Percentiles rank a stretch among this genome's conserved stretches.
Conservation (phyloP, 2,329 filamentous ascomycete species). For the Lasiodiplodia sp. region DNA sequence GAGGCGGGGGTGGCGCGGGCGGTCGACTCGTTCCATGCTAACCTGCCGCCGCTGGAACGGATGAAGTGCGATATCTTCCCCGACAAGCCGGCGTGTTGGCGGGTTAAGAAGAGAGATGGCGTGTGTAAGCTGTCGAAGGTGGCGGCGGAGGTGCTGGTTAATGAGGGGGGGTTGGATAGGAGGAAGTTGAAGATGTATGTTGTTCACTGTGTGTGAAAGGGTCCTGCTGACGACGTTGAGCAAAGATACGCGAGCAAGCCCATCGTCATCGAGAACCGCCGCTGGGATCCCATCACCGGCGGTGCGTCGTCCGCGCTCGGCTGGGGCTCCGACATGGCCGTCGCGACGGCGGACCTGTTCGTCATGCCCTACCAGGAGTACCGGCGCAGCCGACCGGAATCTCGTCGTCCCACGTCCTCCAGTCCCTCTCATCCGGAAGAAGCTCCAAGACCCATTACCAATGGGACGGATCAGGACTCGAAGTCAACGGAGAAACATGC, state of each 20-base stretch:
- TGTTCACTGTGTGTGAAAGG: too few relatives aligned
- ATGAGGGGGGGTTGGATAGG: slow-evolving; percentile 68
- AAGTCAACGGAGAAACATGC: too few relatives aligned
- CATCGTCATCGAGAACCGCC: slow-evolving; percentile 38
- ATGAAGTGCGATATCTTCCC: slow-evolving; percentile 74
- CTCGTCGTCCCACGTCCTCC: neutral
- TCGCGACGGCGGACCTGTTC: slow-evolving; percentile 65
- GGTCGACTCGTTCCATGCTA: slow-evolving; percentile 55
- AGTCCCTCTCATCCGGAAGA: neutral
- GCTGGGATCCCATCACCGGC: slow-evolving; percentile 72
- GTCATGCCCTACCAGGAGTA: slow-evolving; percentile 14
- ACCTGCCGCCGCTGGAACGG: slow-evolving; percentile 48
- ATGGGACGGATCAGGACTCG: too few relatives aligned
- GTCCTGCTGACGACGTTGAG: neutral
- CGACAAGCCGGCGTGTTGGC: slow-evolving; percentile 74
- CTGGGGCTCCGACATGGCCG: slow-evolving; percentile 62
- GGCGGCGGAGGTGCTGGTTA: slow-evolving; percentile 32
- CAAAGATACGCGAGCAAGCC: neutral
- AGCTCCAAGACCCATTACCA: too few relatives aligned
- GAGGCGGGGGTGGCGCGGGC: slow-evolving; percentile 53
- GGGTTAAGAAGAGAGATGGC: slow-evolving; percentile 39
- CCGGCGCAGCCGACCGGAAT: neutral
- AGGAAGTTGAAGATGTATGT: slow-evolving; percentile 73
- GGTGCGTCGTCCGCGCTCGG: slow-evolving; percentile 64
- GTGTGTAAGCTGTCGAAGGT: neutral